A percentile compares a stretch with the other conserved stretches of the same genome.
Conservation (phyloP, 2,329 filamentous ascomycete genomes). For the Falciphora oryzae region DNA sequence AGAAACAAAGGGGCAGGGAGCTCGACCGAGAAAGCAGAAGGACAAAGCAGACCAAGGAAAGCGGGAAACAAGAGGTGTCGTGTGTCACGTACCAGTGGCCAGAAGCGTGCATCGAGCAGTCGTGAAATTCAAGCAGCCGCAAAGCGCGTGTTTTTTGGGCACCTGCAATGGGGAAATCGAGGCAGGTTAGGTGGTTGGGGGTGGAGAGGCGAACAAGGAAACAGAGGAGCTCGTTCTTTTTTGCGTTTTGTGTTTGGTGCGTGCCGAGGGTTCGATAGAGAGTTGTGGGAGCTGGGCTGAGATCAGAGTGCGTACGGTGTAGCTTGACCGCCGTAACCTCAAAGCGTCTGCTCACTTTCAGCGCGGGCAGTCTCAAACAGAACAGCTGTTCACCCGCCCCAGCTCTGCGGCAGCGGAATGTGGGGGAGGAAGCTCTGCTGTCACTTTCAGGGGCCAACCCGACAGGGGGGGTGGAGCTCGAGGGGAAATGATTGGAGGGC, state of each 20-base stretch:
- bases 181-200: not conserved
- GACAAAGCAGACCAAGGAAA: not conserved
- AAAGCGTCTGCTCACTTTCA: not conserved
- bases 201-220: too few relatives aligned
- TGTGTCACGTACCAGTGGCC: not conserved
- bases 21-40: not conserved
- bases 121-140: not conserved
- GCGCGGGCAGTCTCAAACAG: not conserved
- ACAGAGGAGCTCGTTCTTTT: not conserved
- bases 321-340: not conserved
- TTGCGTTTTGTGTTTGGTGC: not conserved
- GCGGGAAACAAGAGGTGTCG: not conserved
- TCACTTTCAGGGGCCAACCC: not conserved
- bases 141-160: not conserved
- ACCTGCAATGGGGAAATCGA: not conserved
- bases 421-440: not conserved
- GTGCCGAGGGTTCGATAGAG: not conserved
- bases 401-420: not conserved
- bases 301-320: not conserved
- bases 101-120: not conserved
- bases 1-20: not conserved
- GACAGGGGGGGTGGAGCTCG: not conserved
- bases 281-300: not conserved
- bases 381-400: not conserved
- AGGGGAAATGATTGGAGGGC: not conserved